Evolutionary conservation across 2,329 filamentous ascomycete genomes (phyloP).

Genomic region (Botrytis deweyae): DNA sequence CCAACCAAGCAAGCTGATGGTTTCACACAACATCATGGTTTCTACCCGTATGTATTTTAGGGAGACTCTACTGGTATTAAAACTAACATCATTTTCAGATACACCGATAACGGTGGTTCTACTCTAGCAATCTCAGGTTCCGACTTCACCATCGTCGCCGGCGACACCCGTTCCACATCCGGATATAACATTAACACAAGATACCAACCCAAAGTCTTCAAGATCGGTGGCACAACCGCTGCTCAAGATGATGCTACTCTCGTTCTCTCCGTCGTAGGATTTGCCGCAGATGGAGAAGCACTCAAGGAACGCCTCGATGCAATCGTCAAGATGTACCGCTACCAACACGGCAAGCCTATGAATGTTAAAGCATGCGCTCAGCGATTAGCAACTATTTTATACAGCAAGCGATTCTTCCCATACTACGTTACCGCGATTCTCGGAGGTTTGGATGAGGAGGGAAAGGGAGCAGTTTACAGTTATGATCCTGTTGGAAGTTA

Average conservation of each 20-base stretch:
- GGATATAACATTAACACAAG: conserved; percentile 99
- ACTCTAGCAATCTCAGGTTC: conserved; percentile 91
- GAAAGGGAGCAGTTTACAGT: conserved; percentile 89
- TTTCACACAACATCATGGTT: conserved; percentile 68
- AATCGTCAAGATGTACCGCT: conserved; percentile 98
- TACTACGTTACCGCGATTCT: conserved; percentile 97
- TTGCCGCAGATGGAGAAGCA: conserved; percentile 90
- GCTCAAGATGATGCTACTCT: conserved; percentile 83
- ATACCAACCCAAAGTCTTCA: conserved; percentile 93
- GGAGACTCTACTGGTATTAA: not conserved
- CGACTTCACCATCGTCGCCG: conserved; percentile 94
- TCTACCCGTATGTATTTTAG: conserved; percentile 75
- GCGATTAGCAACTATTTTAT: conserved; percentile 90
- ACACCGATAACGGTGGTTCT: conserved; percentile 96
- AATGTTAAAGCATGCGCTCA: conserved; percentile 91
- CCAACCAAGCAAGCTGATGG: conserved; percentile 55
- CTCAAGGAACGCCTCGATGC: conserved; percentile 91
- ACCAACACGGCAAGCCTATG: conserved; percentile 97
- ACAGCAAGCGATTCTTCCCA: conserved; percentile 97
- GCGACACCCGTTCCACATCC: conserved; percentile 91
- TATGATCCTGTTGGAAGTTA: conserved; percentile 98
- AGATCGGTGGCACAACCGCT: conserved; percentile 86
- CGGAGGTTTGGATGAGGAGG: conserved; percentile 90
- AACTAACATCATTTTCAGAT: conserved; percentile 53
- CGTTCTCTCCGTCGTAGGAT: conserved; percentile 90